Base-by-base conservation (phyloP, 495 filamentous ascomycete species). In the Terfezia boudieri region DNA sequence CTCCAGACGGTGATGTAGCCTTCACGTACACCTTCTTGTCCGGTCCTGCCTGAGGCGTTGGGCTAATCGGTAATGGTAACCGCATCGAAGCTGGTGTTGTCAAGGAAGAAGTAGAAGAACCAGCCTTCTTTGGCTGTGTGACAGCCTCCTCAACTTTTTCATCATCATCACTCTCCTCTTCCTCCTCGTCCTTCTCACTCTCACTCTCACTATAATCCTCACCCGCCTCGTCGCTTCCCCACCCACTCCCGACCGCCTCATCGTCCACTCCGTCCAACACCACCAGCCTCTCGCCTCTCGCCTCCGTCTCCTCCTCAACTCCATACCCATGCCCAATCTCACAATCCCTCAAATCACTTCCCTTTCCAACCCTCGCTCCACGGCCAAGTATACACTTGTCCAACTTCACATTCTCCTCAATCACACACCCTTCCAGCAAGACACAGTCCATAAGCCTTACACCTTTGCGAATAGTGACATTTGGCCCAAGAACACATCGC, bases 221-320 rank as follows among this genome's bases (percentile, higher is more conserved):
- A 17, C 57, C 69, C 46, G 67, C 69, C 14, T 65, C 68, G 32
- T 67, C 69, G 17, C 69, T 20, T 12, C 49, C 23, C 49, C 49
- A 53, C 7, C 35, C 37, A 16, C 52, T 37, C 37, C 35, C 58
- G 7, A 51, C 60, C 4, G 5, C 49, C 11, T 26, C 49, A 16
- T n/a, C 51, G 49, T 9, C 60, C 62, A 8, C 10, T 1, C 22
- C 70, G 17, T 53, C 41, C 12, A 87, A 89, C 57, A 76, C 76
- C 80, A 89, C 88, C 58, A 94, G 78, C 62, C 84, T 85, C 61
- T 87, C 83, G 54, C 80, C 80, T 68, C 86, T 92, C 20, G 82
- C 83, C 59, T 90, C 85, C 4, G 82, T 87, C 61, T 77, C 80
- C 22, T 84, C 78, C 56, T 82, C 77, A 11, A 96, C 83, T n/a